phyloP scores from a whole-genome alignment of 768 basidiomycete genomes.

The Cystobasidium tubakii region DNA sequence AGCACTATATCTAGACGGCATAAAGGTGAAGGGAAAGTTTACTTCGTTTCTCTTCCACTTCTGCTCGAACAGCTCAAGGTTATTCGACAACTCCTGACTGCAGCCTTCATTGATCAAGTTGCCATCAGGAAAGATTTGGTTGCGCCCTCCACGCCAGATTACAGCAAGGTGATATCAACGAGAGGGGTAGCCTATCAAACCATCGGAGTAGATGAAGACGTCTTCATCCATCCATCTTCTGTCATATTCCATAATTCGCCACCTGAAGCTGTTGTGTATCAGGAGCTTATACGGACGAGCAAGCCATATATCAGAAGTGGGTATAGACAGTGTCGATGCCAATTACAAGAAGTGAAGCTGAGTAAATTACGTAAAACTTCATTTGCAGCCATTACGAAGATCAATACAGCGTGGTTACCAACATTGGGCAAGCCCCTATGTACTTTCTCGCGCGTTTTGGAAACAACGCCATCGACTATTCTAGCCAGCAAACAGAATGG shows the following conservation, averaged over 20 bases:
- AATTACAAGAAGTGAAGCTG: no score
- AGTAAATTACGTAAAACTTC: constrained; percentile 6
- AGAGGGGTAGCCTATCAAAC: constrained; percentile 78
- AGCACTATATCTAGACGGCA: not conserved
- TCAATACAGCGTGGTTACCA: constrained; percentile 84
- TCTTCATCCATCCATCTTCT: constrained; percentile 88
- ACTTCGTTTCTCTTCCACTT: not conserved
- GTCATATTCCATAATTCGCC: constrained; percentile 63
- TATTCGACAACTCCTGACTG: constrained; percentile 74
- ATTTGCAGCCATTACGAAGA: constrained; percentile 64
- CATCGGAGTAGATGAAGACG: constrained; percentile 72
- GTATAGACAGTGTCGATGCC: constrained; percentile 42
- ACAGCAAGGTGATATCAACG: constrained; percentile 65
- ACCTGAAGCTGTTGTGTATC: constrained; percentile 78
- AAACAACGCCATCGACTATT: constrained; percentile 3
- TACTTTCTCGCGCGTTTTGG: constrained; percentile 68
- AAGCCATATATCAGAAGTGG: constrained; percentile 73
- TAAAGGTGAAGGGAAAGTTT: no score
- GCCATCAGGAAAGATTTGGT: constrained; percentile 82
- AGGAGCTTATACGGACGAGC: constrained; percentile 71
- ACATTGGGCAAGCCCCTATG: constrained; percentile 73
- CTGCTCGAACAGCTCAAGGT: constrained; percentile 65
- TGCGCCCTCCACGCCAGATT: constrained; percentile 54
- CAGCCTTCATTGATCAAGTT: constrained; percentile 91
- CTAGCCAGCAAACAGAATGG: constrained; percentile 51